These are phyloP conservation scores for Xylaria sp. DNA, from an alignment of 2,329 filamentous ascomycete species.

Conservation along the genomic window DNA sequence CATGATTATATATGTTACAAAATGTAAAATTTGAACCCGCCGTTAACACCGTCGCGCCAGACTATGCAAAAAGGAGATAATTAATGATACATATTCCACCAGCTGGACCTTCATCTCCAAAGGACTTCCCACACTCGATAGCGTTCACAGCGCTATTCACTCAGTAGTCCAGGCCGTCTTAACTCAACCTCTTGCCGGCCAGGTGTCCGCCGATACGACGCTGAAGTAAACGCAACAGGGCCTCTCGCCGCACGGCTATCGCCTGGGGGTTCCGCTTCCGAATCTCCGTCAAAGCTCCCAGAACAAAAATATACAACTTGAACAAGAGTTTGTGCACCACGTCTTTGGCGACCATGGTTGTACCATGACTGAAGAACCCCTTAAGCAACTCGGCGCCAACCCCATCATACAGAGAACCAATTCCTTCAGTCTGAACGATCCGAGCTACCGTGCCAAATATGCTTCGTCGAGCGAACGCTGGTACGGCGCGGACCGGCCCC, in stretches of 20 bases:
- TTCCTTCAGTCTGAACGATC: constrained; percentile 71
- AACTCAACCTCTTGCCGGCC: constrained; percentile 3
- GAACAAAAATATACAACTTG: constrained; percentile 73
- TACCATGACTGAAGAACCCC: constrained; percentile 85
- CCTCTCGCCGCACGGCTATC: not conserved
- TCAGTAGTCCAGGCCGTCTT: constrained; percentile 22
- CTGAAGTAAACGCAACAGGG: constrained; percentile 26
- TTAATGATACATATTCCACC: not conserved
- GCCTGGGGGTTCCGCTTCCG: constrained; percentile 5
- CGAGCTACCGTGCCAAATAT: constrained; percentile 72
- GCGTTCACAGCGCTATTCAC: constrained; percentile 22
- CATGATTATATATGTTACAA: constrained; percentile 15
- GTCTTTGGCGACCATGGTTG: constrained; percentile 89
- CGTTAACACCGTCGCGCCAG: constrained; percentile 8
- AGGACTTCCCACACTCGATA: not conserved
- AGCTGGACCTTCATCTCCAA: not conserved
- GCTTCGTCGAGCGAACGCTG: constrained; percentile 54
- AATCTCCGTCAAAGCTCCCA: constrained; percentile 55
- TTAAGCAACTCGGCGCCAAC: constrained; percentile 80
- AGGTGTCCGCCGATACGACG: constrained; percentile 33
- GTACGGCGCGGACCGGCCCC: constrained; percentile 43
- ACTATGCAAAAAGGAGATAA: not conserved
- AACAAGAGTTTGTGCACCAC: constrained; percentile 77
- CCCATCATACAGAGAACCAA: constrained; percentile 77
- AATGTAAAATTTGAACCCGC: not conserved